phyloP scores from a whole-genome alignment of 257 asterid genomes.

The Solanum lycopersicoides region DNA sequence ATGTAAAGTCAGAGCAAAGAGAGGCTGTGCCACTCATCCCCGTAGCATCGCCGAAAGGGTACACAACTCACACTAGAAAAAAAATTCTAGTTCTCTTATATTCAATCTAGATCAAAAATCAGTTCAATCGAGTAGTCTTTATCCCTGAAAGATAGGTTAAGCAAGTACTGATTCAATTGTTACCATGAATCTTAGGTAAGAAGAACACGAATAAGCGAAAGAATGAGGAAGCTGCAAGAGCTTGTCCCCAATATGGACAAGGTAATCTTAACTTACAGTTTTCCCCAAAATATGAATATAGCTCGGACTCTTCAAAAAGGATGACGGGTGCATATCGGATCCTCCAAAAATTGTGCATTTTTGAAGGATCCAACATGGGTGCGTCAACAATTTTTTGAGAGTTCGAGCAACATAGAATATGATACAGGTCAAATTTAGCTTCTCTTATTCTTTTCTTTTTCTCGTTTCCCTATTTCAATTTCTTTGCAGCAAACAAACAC shows the following conservation, averaged over 20 bases:
- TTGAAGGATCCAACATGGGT: background rate
- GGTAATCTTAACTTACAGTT: constrained; percentile 12
- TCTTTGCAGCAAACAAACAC: constrained; percentile 75
- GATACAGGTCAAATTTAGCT: background rate
- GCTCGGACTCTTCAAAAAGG: background rate
- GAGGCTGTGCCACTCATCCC: constrained; percentile 93
- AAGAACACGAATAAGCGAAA: constrained; percentile 67
- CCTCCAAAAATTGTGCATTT: background rate
- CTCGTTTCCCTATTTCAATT: background rate
- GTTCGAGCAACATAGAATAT: background rate
- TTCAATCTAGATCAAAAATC: background rate
- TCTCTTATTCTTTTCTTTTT: background rate
- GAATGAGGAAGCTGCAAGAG: constrained; percentile 81
- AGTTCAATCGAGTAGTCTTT: background rate
- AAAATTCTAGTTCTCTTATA: background rate
- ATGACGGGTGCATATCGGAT: background rate
- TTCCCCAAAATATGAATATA: background rate
- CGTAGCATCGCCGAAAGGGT: constrained; percentile 97
- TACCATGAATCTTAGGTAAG: constrained; percentile 36
- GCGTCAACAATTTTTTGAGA: background rate
- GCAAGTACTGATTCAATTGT: background rate
- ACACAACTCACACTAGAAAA: background rate
- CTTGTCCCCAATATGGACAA: constrained; percentile 90
- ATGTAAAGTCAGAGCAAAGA: constrained; percentile 65
- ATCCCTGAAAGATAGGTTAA: background rate